phyloP scores from a whole-genome alignment of 2,329 filamentous ascomycete species.

The Colletotrichum simmondsii region DNA sequence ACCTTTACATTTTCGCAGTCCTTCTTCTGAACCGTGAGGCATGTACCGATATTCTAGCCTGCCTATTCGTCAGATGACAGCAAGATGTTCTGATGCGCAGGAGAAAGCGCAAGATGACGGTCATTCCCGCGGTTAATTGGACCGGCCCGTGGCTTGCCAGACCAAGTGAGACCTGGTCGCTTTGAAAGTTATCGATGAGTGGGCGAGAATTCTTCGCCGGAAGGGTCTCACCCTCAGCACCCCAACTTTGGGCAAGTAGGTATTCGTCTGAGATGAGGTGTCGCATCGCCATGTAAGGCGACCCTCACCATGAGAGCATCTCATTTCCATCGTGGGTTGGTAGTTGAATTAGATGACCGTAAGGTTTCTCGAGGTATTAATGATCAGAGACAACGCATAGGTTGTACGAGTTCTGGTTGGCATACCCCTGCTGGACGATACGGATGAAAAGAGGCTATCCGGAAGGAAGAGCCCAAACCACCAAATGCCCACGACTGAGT shows the following conservation, averaged over 20 bases:
- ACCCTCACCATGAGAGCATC: neutral
- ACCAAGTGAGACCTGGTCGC: neutral
- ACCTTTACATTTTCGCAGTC: neutral
- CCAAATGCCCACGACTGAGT: neutral
- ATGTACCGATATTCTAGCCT: neutral
- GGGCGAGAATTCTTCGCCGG: neutral
- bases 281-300: neutral
- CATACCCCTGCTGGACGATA: neutral
- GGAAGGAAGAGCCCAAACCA: neutral
- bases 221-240: too few species aligned
- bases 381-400: neutral
- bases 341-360: neutral
- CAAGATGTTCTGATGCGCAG: neutral
- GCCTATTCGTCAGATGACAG: neutral
- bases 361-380: neutral
- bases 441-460: neutral
- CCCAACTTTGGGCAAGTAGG: neutral
- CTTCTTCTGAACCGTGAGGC: neutral
- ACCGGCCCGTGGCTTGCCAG: neutral
- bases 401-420: neutral
- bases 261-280: neutral
- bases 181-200: neutral
- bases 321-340: neutral
- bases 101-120: constrained; percentile 6
- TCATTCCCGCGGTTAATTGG: constrained; percentile 17